A percentile compares a stretch with the other conserved stretches of the same genome.
Evolutionary conservation across 345 rosid genomes (phyloP).

Genomic region (Hibiscus trionum): DNA sequence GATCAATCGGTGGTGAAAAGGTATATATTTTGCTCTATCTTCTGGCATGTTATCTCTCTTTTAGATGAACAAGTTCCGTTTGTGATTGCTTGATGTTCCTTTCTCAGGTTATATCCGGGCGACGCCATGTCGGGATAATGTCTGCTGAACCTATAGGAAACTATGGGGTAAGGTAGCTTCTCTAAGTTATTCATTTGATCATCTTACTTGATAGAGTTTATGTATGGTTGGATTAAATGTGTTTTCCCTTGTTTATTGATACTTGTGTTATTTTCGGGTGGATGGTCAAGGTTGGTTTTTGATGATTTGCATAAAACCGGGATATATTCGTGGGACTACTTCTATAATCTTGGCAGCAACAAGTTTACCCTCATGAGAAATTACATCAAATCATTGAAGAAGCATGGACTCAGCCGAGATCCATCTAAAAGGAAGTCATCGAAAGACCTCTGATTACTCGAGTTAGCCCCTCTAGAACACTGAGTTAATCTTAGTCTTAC

Average conservation of each 20-base stretch:
- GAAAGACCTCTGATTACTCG: background rate
- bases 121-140: constrained; percentile 93
- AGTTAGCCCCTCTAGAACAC: background rate
- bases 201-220: background rate
- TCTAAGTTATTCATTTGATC: background rate
- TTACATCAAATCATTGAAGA: constrained; percentile 67
- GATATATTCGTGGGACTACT: constrained; percentile 87
- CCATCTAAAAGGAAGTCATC: constrained; percentile 45
- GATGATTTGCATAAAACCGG: constrained; percentile 96
- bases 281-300: constrained; percentile 57
- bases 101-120: constrained; percentile 72
- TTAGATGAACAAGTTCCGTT: background rate
- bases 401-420: constrained; percentile 84
- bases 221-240: background rate
- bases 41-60: background rate
- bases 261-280: background rate
- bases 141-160: constrained; percentile 89
- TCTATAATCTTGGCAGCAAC: constrained; percentile 71
- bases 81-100: constrained; percentile 5
- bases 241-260: background rate
- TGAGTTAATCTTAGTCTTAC: background rate
- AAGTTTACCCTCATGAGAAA: constrained; percentile 75
- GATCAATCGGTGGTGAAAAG: constrained; percentile 84
- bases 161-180: constrained; percentile 86
- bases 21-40: constrained; percentile 19